phyloP scores from a whole-genome alignment of 345 rosid species.

The Hypericum perforatum region DNA sequence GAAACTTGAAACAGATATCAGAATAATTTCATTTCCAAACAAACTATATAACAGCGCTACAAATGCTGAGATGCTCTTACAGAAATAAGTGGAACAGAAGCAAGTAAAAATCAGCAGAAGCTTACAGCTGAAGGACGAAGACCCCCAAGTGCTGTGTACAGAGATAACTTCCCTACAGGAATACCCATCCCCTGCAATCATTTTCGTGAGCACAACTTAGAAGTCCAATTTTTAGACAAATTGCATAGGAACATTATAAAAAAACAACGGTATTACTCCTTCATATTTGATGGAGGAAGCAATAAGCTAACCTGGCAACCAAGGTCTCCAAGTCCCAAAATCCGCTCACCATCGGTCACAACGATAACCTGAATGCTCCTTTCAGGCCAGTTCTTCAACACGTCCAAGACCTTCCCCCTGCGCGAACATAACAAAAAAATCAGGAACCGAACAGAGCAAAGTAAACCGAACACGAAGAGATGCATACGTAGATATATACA shows the following conservation, averaged over 20 bases:
- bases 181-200: constrained; percentile 3
- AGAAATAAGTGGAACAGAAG: too few species aligned
- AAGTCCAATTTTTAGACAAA: not conserved
- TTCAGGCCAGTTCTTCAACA: constrained; percentile 5
- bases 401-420: constrained; percentile 1
- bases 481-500: too few species aligned
- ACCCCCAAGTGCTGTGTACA: constrained; percentile 3
- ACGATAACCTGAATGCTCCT: constrained; percentile 4
- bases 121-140: constrained; percentile 4
- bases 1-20: too few species aligned
- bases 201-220: not conserved
- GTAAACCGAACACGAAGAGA: too few species aligned
- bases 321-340: constrained; percentile 4
- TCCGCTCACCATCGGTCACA: constrained; percentile 3
- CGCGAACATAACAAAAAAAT: not conserved
- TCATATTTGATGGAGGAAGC: too few species aligned
- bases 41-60: too few species aligned
- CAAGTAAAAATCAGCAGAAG: not conserved
- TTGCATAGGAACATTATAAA: too few species aligned
- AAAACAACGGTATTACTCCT: too few species aligned
- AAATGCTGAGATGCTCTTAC: too few species aligned
- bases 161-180: constrained; percentile 4
- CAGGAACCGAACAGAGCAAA: too few species aligned
- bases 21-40: too few species aligned
- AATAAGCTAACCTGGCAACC: constrained; percentile 1